These are phyloP conservation scores for Annulohypoxylon truncatum DNA, from an alignment of 2,329 filamentous ascomycete genomes.

Conservation along the genomic window DNA sequence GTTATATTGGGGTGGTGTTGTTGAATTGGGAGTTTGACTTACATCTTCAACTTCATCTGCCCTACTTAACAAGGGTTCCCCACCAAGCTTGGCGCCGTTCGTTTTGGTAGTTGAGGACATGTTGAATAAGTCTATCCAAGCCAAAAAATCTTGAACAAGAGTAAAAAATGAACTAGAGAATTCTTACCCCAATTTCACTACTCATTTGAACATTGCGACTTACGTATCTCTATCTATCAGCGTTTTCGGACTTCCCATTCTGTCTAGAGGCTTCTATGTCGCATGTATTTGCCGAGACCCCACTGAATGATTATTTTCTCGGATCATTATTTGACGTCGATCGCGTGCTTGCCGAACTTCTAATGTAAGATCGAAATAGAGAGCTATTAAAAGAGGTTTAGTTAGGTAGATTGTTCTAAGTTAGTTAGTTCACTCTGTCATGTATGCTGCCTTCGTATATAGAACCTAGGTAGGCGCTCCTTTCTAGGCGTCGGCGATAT, in stretches of 20 bases:
- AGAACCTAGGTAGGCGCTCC: not conserved
- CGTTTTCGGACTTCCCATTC: conserved; percentile 20
- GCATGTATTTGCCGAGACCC: conserved; percentile 33
- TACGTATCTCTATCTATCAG: not conserved
- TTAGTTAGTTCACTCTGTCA: not conserved
- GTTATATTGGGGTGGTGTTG: not conserved
- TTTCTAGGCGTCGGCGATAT: not conserved
- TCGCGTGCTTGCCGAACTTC: conserved; percentile 33
- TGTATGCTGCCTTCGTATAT: not conserved
- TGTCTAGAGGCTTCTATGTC: not conserved
- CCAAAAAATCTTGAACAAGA: not conserved
- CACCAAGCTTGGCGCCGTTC: conserved; percentile 23
- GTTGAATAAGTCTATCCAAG: not conserved
- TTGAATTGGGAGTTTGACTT: conserved; percentile 42
- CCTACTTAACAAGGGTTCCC: conserved; percentile 47
- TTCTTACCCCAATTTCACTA: not conserved
- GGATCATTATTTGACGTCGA: conserved; percentile 27
- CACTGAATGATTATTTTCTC: conserved; percentile 17
- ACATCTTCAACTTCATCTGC: conserved; percentile 61
- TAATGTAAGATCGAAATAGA: conserved; percentile 12
- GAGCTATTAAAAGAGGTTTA: conserved; percentile 5
- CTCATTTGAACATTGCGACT: not conserved
- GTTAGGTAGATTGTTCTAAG: not conserved
- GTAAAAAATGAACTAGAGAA: not conserved
- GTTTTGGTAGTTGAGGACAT: conserved; percentile 22